Base-by-base conservation (phyloP, 2,329 filamentous ascomycete genomes). In the Paecilomyces variotii region DNA sequence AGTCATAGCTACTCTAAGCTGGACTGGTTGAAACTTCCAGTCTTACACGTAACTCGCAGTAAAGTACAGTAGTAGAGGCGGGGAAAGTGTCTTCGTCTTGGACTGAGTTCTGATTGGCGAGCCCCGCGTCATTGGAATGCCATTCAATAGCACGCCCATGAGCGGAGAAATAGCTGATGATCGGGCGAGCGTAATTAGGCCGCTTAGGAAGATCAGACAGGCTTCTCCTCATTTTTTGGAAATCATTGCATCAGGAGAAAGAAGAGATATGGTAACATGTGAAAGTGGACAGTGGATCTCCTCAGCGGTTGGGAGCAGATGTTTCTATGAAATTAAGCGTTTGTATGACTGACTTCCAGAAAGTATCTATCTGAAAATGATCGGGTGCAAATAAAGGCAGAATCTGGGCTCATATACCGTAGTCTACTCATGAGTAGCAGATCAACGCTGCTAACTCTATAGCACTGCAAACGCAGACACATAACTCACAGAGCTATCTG, bases 401-500 rank as follows among this genome's bases (percentile, higher is more conserved):
- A 9, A 45, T 45, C 39, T 7, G 14, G 5, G 39, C 5, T n/a
- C 39, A 24, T 19, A n/a, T 45, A 6, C 19, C 39, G 39, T 9
- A n/a, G n/a, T 45, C 39, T 45, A 24, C 39, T 24, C 4, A 45
- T 24, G n/a, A 19, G 35, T 39, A 39, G 39, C 39, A 45, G n/a
- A 45, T 45, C 14, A n/a, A 45, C 39, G 39, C 14, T 19, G 39
- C n/a, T 45, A 45, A 45, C 14, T 52, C 56, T 68, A 91, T 34
- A 91, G 69, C 14, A 92, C 80, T 7, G 92, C 91, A 79, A 94
- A 96, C 2, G 91, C 94, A 71, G 92, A 93, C 2, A 90, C 91
- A 74, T 99, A 99, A 76, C 92, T 97, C 56, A 99, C 94, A 65
- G 92, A 97, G 64, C 87, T 94, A 63, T 96, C 90, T 14, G 70